A percentile compares a stretch with the other conserved stretches of the same genome.
Conservation (phyloP, 2,329 filamentous ascomycete species). For the Curvularia spicifera region DNA sequence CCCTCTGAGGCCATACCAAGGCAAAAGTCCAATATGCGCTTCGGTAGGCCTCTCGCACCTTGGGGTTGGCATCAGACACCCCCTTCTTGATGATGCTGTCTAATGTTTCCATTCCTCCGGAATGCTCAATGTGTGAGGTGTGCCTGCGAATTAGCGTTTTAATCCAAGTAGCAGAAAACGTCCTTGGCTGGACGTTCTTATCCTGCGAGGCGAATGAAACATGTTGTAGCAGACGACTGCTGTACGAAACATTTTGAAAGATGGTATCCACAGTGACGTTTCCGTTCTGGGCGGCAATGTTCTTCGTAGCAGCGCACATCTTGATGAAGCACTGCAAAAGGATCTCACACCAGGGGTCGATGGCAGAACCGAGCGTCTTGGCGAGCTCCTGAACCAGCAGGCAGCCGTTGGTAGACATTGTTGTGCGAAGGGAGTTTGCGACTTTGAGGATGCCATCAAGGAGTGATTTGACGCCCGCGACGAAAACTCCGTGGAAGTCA, state of each 20-base stretch:
- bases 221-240: slow-evolving; percentile 81
- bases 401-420: slow-evolving; percentile 86
- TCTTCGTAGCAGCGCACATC: slow-evolving; percentile 87
- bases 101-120: slow-evolving; percentile 79
- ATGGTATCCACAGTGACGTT: slow-evolving; percentile 82
- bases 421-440: slow-evolving; percentile 82
- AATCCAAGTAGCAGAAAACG: slow-evolving; percentile 81
- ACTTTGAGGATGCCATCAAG: slow-evolving; percentile 90
- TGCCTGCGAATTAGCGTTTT: slow-evolving; percentile 82
- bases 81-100: slow-evolving; percentile 91
- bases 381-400: slow-evolving; percentile 85
- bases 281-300: slow-evolving; percentile 85
- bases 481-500: slow-evolving; percentile 75
- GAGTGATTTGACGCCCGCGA: slow-evolving; percentile 72
- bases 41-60: slow-evolving; percentile 85
- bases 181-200: slow-evolving; percentile 88
- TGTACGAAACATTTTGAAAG: slow-evolving; percentile 80
- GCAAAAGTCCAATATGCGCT: slow-evolving; percentile 86
- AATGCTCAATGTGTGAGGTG: slow-evolving; percentile 82
- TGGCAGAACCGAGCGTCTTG: slow-evolving; percentile 72
- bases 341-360: slow-evolving; percentile 90
- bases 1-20: slow-evolving; percentile 76
- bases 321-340: slow-evolving; percentile 90
- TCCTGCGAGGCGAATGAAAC: slow-evolving; percentile 83
- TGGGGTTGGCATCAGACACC: slow-evolving; percentile 86